Conservation (phyloP, 179 eudicot species). For the Camellia oleifera region DNA sequence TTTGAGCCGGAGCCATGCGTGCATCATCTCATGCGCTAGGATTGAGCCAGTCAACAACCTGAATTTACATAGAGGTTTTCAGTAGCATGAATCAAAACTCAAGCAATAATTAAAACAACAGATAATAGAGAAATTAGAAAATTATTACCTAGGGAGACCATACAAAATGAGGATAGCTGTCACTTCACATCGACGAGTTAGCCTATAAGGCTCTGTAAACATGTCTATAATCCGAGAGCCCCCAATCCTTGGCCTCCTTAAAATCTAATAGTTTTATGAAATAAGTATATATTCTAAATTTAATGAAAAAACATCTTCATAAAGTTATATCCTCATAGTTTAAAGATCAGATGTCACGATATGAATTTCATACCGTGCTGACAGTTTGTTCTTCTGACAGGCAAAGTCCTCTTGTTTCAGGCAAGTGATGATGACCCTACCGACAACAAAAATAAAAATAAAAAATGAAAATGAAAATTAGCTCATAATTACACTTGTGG, state of each 20-base stretch:
- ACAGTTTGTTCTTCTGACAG: slow-evolving; percentile 97
- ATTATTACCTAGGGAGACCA: slow-evolving; percentile 87
- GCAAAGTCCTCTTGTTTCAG: slow-evolving; percentile 99
- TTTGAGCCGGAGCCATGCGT: slow-evolving; percentile 94
- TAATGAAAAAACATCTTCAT: not conserved
- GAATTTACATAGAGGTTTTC: slow-evolving; percentile 4
- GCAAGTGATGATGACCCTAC: slow-evolving; percentile 98
- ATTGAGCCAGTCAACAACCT: slow-evolving; percentile 95
- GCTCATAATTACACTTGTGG: not conserved
- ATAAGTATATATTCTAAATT: not conserved
- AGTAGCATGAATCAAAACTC: not conserved
- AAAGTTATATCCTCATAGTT: not conserved
- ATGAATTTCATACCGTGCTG: slow-evolving; percentile 51
- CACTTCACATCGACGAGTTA: slow-evolving; percentile 84
- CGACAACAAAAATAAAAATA: not conserved
- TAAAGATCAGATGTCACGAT: not conserved
- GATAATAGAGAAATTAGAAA: not conserved
- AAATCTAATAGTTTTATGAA: slow-evolving; percentile 46
- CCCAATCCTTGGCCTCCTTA: slow-evolving; percentile 81
- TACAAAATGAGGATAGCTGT: slow-evolving; percentile 88
- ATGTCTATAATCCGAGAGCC: slow-evolving; percentile 76
- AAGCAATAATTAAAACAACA: slow-evolving; percentile 7
- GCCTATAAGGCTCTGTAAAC: slow-evolving; percentile 83
- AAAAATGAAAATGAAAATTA: slow-evolving; percentile 10
- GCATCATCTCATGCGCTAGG: slow-evolving; percentile 99